phyloP scores from a whole-genome alignment of 306 rosid genomes.

The Geum urbanum region DNA sequence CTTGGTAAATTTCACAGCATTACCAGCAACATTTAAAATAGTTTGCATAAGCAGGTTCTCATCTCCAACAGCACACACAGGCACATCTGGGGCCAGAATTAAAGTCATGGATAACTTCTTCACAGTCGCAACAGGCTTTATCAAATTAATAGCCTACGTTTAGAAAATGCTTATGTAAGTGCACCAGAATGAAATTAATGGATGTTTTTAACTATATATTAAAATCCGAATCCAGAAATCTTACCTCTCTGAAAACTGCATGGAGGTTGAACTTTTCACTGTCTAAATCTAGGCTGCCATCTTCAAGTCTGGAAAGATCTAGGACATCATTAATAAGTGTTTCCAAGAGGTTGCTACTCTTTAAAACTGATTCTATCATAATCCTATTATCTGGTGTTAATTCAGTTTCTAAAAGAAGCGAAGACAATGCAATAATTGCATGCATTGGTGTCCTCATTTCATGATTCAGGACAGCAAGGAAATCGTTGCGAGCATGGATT shows the following conservation, averaged over 20 bases:
- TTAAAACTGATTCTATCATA: constrained; percentile 76
- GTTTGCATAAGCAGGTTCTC: constrained; percentile 76
- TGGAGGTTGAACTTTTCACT: constrained; percentile 68
- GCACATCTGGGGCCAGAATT: constrained; percentile 73
- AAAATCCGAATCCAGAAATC: constrained; percentile 12
- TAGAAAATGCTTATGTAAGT: constrained; percentile 9
- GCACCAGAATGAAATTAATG: neutral
- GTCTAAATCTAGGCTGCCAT: constrained; percentile 84
- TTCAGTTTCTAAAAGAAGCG: constrained; percentile 83
- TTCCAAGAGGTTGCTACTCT: constrained; percentile 76
- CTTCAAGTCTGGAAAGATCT: constrained; percentile 93
- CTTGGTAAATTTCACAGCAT: constrained; percentile 86
- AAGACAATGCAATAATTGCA: constrained; percentile 78
- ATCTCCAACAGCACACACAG: constrained; percentile 68
- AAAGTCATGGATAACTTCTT: constrained; percentile 71
- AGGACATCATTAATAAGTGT: constrained; percentile 80
- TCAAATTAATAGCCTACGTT: constrained; percentile 57
- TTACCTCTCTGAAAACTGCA: constrained; percentile 67
- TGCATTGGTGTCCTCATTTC: constrained; percentile 99
- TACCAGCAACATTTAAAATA: constrained; percentile 68
- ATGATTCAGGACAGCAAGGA: constrained; percentile 91
- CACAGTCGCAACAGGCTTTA: constrained; percentile 77
- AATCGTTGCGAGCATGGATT: constrained; percentile 85
- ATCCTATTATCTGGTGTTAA: constrained; percentile 77
- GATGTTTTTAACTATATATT: constrained; percentile 4